These are phyloP conservation scores for Rhodofomes roseus DNA, from an alignment of 1,284 basidiomycete species.

Conservation along the genomic window DNA sequence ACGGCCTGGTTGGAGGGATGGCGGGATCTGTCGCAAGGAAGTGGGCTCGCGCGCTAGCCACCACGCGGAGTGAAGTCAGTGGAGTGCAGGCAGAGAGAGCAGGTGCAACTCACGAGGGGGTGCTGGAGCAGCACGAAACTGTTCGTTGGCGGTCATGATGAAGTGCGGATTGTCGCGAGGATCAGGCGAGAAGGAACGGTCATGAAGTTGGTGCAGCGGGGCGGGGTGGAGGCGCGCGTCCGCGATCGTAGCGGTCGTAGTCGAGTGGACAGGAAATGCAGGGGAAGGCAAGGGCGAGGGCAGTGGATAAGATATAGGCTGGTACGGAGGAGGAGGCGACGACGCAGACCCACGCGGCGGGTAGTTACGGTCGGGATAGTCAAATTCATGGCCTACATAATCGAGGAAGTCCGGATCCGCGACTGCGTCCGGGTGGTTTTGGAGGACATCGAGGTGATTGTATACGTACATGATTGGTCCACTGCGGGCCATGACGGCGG, in stretches of 20 bases:
- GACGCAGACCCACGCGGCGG: conserved; percentile 5
- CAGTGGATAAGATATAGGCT: conserved; percentile 13
- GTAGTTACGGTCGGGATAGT: conserved; percentile 5
- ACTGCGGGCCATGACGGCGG: background rate
- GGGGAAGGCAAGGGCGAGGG: conserved; percentile 8
- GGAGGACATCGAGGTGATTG: background rate
- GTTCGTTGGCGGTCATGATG: conserved; percentile 26
- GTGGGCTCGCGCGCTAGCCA: conserved; percentile 13
- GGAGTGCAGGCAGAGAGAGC: background rate
- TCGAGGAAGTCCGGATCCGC: conserved; percentile 3
- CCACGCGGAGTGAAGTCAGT: conserved; percentile 7
- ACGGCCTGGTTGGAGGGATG: conserved; percentile 2
- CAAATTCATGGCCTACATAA: conserved; percentile 2
- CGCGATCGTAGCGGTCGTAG: conserved; percentile 11
- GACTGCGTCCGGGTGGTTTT: background rate
- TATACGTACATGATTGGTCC: background rate
- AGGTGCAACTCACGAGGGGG: conserved; percentile 8
- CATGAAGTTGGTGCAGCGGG: conserved; percentile 19
- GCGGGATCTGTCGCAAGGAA: conserved; percentile 13
- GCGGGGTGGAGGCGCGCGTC: background rate
- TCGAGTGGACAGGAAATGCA: conserved; percentile 8
- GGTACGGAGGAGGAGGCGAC: conserved; percentile 10
- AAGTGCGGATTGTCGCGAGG: conserved; percentile 32
- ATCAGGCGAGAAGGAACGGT: conserved; percentile 36
- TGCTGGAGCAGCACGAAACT: conserved; percentile 22